These are phyloP conservation scores for Orbilia oligospora DNA, from an alignment of 2,329 filamentous ascomycete genomes.

Conservation along the genomic window DNA sequence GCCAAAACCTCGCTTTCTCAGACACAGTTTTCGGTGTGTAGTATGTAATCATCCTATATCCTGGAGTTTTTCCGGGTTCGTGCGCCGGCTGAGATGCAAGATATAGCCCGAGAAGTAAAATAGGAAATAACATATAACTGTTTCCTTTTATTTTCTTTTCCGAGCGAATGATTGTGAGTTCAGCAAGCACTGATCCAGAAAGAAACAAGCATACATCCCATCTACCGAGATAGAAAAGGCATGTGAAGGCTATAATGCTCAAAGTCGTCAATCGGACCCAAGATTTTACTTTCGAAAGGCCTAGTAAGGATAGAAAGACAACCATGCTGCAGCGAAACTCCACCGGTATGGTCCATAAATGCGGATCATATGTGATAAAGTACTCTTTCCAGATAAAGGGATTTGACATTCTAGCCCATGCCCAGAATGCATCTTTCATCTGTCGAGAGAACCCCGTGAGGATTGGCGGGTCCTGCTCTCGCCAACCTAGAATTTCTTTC, in stretches of 20 bases:
- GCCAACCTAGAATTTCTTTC: constrained; percentile 44
- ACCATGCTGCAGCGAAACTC: constrained; percentile 67
- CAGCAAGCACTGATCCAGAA: constrained; percentile 62
- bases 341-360: constrained; percentile 67
- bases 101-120: constrained; percentile 44
- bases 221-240: constrained; percentile 55
- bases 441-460: constrained; percentile 63
- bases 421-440: constrained; percentile 65
- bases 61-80: constrained; percentile 59
- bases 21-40: constrained; percentile 62
- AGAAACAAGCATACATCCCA: constrained; percentile 62
- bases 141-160: constrained; percentile 31
- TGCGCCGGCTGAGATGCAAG: constrained; percentile 41
- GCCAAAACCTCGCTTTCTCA: constrained; percentile 64
- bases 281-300: constrained; percentile 64
- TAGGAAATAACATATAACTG: constrained; percentile 32
- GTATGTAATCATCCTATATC: constrained; percentile 61
- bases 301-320: constrained; percentile 66
- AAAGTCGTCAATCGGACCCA: constrained; percentile 62
- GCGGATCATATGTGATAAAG: constrained; percentile 66
- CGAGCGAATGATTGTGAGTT: constrained; percentile 59
- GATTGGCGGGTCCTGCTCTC: constrained; percentile 55
- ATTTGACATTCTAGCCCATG: constrained; percentile 61
- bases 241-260: constrained; percentile 32
- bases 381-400: constrained; percentile 66